phyloP scores from a whole-genome alignment of 2,329 filamentous ascomycete genomes.

The Pseudogymnoascus sp. region DNA sequence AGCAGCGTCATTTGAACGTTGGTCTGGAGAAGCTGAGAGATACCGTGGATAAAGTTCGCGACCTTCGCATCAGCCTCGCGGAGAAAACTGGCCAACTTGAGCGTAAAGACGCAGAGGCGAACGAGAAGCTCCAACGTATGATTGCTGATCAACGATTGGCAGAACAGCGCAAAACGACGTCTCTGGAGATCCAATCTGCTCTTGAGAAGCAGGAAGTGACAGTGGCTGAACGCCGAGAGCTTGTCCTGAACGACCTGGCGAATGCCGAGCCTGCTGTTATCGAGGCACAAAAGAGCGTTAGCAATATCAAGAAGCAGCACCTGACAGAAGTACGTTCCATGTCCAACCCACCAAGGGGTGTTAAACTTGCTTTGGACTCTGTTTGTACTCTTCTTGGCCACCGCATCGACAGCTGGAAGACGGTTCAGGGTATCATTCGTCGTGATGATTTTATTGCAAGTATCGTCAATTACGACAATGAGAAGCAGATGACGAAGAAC shows the following conservation, averaged over 20 bases:
- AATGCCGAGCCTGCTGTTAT: constrained; percentile 87
- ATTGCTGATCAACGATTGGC: constrained; percentile 91
- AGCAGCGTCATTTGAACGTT: constrained; percentile 96
- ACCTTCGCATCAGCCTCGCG: constrained; percentile 80
- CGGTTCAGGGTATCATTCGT: constrained; percentile 78
- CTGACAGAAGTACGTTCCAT: constrained; percentile 96
- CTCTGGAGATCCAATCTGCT: constrained; percentile 78
- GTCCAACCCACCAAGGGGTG: constrained; percentile 83
- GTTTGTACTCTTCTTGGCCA: constrained; percentile 92
- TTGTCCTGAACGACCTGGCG: constrained; percentile 81
- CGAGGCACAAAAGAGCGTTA: constrained; percentile 91
- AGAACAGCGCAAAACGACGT: constrained; percentile 80
- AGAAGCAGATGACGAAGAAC: constrained; percentile 80
- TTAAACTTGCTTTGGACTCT: constrained; percentile 87
- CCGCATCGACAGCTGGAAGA: constrained; percentile 85
- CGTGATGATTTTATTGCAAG: constrained; percentile 95
- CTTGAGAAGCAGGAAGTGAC: constrained; percentile 85
- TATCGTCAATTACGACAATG: constrained; percentile 96
- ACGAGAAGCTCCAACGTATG: constrained; percentile 96
- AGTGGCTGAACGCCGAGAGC: constrained; percentile 72
- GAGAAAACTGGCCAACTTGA: constrained; percentile 92
- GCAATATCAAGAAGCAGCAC: constrained; percentile 96
- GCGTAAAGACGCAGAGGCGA: constrained; percentile 88
- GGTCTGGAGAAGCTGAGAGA: constrained; percentile 95
- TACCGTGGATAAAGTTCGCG: constrained; percentile 93